Conservation (phyloP, 2,329 filamentous ascomycete species). For the Stenocarpella maydis region DNA sequence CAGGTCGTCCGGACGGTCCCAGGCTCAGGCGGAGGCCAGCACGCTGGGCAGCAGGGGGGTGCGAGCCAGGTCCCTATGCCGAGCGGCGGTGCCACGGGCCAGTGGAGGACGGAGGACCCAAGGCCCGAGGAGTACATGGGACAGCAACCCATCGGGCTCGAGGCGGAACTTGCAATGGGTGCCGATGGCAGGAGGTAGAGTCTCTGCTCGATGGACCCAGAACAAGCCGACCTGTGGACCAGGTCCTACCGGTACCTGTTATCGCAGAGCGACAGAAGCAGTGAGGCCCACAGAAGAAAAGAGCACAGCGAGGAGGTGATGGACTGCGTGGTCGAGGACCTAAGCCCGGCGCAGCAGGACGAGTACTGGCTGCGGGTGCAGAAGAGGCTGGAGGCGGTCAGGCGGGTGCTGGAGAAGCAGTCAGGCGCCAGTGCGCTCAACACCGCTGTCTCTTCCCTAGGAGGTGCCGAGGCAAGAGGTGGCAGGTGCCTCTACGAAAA, state of each 20-base stretch:
- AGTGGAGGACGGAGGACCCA: slow-evolving; percentile 69
- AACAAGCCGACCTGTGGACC: slow-evolving; percentile 27
- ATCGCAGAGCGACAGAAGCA: slow-evolving; percentile 1
- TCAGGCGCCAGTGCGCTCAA: background rate
- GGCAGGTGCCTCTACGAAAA: background rate
- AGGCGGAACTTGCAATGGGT: slow-evolving; percentile 67
- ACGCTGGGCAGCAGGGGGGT: slow-evolving; percentile 43
- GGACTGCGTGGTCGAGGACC: slow-evolving; percentile 14
- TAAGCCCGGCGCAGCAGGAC: slow-evolving; percentile 22
- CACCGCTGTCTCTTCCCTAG: slow-evolving; percentile 6
- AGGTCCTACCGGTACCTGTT: slow-evolving; percentile 15
- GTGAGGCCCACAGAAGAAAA: background rate
- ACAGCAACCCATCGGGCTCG: slow-evolving; percentile 57
- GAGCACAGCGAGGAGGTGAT: slow-evolving; percentile 9
- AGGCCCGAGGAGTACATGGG: slow-evolving; percentile 65
- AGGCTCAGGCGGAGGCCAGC: slow-evolving; percentile 42
- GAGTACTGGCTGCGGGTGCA: slow-evolving; percentile 27
- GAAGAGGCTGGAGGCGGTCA: slow-evolving; percentile 15
- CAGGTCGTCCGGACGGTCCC: slow-evolving; percentile 63
- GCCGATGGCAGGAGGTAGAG: slow-evolving; percentile 57
- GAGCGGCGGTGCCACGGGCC: slow-evolving; percentile 47
- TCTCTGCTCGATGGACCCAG: slow-evolving; percentile 15
- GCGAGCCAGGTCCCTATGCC: slow-evolving; percentile 62
- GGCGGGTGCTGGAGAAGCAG: slow-evolving; percentile 20
- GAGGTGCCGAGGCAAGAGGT: background rate